Evolutionary conservation across 2,329 filamentous ascomycete genomes (phyloP).

Genomic region (Talaromyces piceae): DNA sequence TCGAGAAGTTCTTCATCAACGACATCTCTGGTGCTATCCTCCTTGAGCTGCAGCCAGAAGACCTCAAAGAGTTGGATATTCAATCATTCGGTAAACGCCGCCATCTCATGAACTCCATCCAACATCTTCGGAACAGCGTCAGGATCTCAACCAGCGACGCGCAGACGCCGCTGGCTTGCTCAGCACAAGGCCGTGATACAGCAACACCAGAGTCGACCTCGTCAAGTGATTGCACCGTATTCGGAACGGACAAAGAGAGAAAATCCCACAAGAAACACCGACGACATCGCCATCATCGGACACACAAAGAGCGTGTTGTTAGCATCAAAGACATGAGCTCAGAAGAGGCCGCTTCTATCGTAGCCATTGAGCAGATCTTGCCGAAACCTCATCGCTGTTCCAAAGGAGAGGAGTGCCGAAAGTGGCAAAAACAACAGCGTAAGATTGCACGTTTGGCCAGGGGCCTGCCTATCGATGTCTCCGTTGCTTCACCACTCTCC

Average conservation of each 20-base stretch:
- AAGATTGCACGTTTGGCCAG: conserved; percentile 67
- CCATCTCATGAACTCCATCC: conserved; percentile 52
- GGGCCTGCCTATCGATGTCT: conserved; percentile 67
- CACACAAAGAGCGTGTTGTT: conserved; percentile 55
- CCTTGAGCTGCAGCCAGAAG: conserved; percentile 85
- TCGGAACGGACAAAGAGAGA: neutral
- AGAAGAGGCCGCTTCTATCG: conserved; percentile 79
- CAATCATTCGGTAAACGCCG: conserved; percentile 58
- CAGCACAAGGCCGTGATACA: neutral
- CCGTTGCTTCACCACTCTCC: conserved; percentile 59
- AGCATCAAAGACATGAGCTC: conserved; percentile 34
- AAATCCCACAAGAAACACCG: conserved; percentile 12
- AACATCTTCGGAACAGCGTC: conserved; percentile 38
- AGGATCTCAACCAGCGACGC: neutral
- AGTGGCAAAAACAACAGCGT: conserved; percentile 72
- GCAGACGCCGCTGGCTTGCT: neutral
- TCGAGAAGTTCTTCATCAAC: conserved; percentile 81
- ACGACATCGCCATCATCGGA: conserved; percentile 21
- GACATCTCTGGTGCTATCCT: conserved; percentile 86
- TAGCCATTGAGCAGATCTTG: conserved; percentile 82
- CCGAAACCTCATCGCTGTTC: conserved; percentile 77
- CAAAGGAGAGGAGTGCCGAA: conserved; percentile 79
- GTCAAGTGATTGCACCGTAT: neutral
- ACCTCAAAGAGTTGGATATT: conserved; percentile 58
- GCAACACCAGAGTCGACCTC: neutral